Evolutionary conservation across 1,139 yeast species (phyloP), one percentile per base, ranked within the genome.

Genomic region (Geotrichum macrosporum): DNA sequence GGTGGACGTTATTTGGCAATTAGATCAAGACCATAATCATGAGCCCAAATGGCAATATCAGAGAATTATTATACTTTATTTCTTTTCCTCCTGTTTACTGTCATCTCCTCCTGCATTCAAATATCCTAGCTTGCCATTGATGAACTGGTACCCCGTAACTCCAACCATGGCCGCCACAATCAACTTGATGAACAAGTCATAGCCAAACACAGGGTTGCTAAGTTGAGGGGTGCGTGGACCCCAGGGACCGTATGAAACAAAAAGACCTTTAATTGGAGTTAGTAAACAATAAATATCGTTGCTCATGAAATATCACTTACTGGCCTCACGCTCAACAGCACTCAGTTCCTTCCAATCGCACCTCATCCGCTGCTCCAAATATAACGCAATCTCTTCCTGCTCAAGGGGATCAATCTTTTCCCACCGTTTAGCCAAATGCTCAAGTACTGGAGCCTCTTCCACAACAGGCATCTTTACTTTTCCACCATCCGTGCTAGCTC

Each of bases 351-450:
- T 56, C 77, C 77, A 73, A 49, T 64, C 62, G 15, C 66, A 73
- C 21, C 71, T 65, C 71, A 69, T 69, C 36, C 62, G 59, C 64
- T 73, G 73, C 44, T 68, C 71, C 16, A 73, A 55, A 52, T 71
- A 73, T 45, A 70, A 68, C 19, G 63, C 59, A n/a, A 73, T 61
- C 52, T 71, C 75, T 41, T 71, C 75, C 53, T 65, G 71, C 44
- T 70, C 61, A 18, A 64, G 62, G 12, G 63, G 62, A 33, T 68
- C 65, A 65, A 71, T 57, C 44, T 57, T 60, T 18, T 53, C 41
- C 77, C 77, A 73, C 22, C 68, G 58, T 49, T 58, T 57, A 31
- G 55, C 53, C 35, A 67, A 56, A 24, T 55, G 55, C 37, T 51
- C 50, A 16, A 60, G 53, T 29, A 60, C 56, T 12, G 71, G 71